These are phyloP conservation scores for Mimosa bimucronata DNA, from an alignment of 306 rosid species.

Conservation along the genomic window DNA sequence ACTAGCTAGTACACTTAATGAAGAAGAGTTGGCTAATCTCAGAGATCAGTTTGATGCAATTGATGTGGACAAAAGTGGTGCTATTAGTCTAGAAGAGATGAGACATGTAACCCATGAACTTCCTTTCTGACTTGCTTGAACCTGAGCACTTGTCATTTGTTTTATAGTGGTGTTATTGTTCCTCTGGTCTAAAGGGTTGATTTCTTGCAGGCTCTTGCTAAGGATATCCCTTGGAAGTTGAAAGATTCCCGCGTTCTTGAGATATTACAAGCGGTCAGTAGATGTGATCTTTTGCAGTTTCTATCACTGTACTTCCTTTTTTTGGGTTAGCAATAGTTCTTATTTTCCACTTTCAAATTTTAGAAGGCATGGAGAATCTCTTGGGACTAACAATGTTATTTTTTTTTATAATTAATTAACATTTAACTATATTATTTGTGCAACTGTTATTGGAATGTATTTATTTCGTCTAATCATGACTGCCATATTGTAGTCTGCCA, in stretches of 20 bases:
- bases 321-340: slow-evolving; percentile 1
- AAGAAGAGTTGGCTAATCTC: slow-evolving; percentile 86
- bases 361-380: slow-evolving; percentile 16
- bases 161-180: slow-evolving; percentile 6
- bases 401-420: not conserved
- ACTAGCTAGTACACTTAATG: slow-evolving; percentile 90
- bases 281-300: slow-evolving; percentile 33
- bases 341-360: not conserved
- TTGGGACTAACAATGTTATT: not conserved
- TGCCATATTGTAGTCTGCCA: slow-evolving; percentile 18
- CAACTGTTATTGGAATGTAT: not conserved
- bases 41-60: slow-evolving; percentile 97
- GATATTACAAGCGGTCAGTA: slow-evolving; percentile 92
- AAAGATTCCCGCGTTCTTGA: slow-evolving; percentile 88
- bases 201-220: slow-evolving; percentile 91
- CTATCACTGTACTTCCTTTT: slow-evolving; percentile 3
- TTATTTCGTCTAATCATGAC: slow-evolving; percentile 16
- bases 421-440: slow-evolving; percentile 2
- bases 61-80: slow-evolving; percentile 94
- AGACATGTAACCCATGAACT: slow-evolving; percentile 66
- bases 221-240: slow-evolving; percentile 97
- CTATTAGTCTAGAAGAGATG: slow-evolving; percentile 98
- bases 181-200: slow-evolving; percentile 40
- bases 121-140: not conserved
- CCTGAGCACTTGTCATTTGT: not conserved